Evolutionary conservation across 768 basidiomycete genomes (phyloP), one percentile per base, ranked within the genome.

Genomic region (Suillus alpinus): DNA sequence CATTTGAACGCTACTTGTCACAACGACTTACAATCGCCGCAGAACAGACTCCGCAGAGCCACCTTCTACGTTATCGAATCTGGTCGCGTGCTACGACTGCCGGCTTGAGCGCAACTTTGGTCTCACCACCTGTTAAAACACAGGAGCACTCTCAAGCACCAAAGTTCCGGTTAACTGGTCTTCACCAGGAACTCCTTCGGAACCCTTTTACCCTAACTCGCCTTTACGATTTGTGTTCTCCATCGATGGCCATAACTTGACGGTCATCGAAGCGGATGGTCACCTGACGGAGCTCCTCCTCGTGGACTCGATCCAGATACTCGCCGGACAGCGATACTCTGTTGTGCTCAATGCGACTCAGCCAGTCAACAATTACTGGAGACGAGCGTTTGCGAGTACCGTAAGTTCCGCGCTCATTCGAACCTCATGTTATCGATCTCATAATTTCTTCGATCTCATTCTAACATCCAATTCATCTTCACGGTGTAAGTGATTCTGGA

Each of bases 151-250:
- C 75, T n/a, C 79, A 75, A 26, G 81, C 82, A 60, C 91, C 89
- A 3, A 81, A 81, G 55, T 94, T 94, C 72, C 80, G 81, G n/a
- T 77, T 88, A 3, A 80, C 80, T 8, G 83, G 83, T 23, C 77
- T 92, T n/a, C 83, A 90, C 66, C 78, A 88, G 13, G 85, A 89
- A 61, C 78, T 91, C 32, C 69, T 92, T 59, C 82, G 83, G 63
- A 85, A 80, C 68, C 88, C 89, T 2, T 83, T 82, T 26, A 68
- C 71, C 67, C 74, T 72, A 61, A 81, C 82, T 65, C 83, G 77
- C 64, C 67, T 88, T 50, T 86, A 86, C 72, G n/a, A n/a, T 79
- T 77, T 71, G 68, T 65, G 4, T 73, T 80, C 68, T 76, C 74
- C 0, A 69, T 79, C 31, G 76, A 78, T 56, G 67, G 69, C 46